These are phyloP conservation scores for Trifolium pratense DNA, from an alignment of 306 rosid genomes.

Conservation along the genomic window DNA sequence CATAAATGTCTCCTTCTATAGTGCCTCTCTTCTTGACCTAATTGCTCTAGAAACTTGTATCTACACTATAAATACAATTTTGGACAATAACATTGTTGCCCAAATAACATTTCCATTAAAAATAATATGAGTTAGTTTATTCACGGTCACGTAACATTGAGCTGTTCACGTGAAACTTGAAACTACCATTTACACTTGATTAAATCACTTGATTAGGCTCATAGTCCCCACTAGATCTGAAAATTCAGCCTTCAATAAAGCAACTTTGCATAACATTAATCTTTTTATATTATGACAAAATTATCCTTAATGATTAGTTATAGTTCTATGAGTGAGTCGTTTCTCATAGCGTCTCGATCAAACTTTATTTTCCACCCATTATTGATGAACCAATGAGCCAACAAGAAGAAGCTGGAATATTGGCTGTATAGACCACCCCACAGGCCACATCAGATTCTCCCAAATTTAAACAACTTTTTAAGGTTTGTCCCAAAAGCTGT, in stretches of 20 bases:
- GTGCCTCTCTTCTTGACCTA: too few species aligned
- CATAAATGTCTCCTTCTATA: too few species aligned
- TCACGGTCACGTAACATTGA: too few species aligned
- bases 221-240: background rate
- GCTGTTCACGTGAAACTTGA: too few species aligned
- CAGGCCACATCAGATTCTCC: background rate
- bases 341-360: background rate
- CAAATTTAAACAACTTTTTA: slow-evolving; percentile 28
- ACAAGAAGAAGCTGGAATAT: background rate
- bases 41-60: too few species aligned
- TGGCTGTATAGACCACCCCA: background rate
- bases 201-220: background rate
- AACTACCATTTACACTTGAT: too few species aligned
- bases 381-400: background rate
- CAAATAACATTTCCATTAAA: too few species aligned
- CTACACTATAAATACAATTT: too few species aligned
- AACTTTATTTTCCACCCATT: background rate
- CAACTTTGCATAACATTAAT: background rate
- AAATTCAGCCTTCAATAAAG: background rate
- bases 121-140: too few species aligned
- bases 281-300: background rate
- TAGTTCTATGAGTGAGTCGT: background rate
- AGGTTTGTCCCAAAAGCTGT: slow-evolving; percentile 41
- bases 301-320: background rate
- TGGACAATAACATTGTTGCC: too few species aligned